Evolutionary conservation across 108 stramenopile genomes (phyloP).

Genomic region (Cyclotella kingstonii): DNA sequence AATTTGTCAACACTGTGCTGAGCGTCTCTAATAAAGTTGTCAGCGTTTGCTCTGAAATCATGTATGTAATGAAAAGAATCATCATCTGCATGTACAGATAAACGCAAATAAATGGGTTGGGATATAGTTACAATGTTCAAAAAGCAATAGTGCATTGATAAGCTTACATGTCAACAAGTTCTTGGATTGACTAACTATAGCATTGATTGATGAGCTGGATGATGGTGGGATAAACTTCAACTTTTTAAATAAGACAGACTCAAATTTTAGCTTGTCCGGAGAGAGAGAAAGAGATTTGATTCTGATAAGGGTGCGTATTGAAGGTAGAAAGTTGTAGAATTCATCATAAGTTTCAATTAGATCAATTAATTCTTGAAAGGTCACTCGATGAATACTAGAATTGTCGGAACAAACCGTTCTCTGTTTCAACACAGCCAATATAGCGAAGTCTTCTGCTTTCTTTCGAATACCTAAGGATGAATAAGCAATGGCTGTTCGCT

Average conservation of each 20-base stretch:
- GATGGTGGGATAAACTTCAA: not conserved
- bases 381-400: constrained; percentile 9
- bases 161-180: constrained; percentile 27
- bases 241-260: constrained; percentile 15
- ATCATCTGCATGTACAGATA: constrained; percentile 9
- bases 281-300: constrained; percentile 29
- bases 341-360: constrained; percentile 15
- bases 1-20: constrained; percentile 5
- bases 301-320: constrained; percentile 30
- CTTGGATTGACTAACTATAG: constrained; percentile 12
- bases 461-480: constrained; percentile 25
- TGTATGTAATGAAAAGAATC: constrained; percentile 14
- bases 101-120: not conserved
- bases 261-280: constrained; percentile 25
- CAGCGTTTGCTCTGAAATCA: constrained; percentile 8
- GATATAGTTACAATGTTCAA: not conserved
- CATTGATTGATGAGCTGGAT: constrained; percentile 4
- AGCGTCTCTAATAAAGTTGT: not conserved
- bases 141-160: not conserved
- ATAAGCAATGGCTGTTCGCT: constrained; percentile 24
- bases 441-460: constrained; percentile 42
- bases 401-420: constrained; percentile 11
- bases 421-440: constrained; percentile 28
- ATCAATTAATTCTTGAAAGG: constrained; percentile 25
- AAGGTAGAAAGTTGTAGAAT: constrained; percentile 11